Evolutionary conservation across 2,329 filamentous ascomycete species (phyloP).

Genomic region (Penicillium griseofulvum): DNA sequence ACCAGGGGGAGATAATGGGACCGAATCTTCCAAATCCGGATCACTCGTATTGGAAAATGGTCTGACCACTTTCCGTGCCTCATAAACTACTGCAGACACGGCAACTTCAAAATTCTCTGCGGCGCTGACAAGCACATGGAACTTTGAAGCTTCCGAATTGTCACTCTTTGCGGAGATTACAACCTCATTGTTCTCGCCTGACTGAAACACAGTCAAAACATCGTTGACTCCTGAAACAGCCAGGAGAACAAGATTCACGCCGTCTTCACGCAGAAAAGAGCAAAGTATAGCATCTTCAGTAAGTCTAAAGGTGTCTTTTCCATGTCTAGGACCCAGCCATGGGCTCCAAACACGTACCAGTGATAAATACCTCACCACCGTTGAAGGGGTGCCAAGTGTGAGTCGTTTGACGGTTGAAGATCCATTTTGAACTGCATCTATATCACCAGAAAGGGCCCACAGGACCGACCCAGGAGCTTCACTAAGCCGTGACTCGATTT

Average conservation of each 20-base stretch:
- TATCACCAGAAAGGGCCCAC: conserved; percentile 55
- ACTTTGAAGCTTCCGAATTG: conserved; percentile 52
- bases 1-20: conserved; percentile 33
- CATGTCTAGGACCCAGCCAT: conserved; percentile 88
- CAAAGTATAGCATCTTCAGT: conserved; percentile 76
- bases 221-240: conserved; percentile 73
- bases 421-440: conserved; percentile 54
- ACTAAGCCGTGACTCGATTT: conserved; percentile 36
- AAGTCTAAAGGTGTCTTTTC: conserved; percentile 62
- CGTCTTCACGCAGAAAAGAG: conserved; percentile 70
- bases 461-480: conserved; percentile 43
- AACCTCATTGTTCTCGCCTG: conserved; percentile 63
- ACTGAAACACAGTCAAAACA: conserved; percentile 67
- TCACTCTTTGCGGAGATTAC: conserved; percentile 72
- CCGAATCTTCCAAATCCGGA: conserved; percentile 15
- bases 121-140: conserved; percentile 67
- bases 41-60: conserved; percentile 23
- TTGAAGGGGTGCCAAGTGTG: conserved; percentile 63
- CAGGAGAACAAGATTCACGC: conserved; percentile 72
- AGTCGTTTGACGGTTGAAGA: conserved; percentile 58
- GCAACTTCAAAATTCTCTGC: conserved; percentile 72
- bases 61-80: conserved; percentile 67
- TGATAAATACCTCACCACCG: conserved; percentile 72
- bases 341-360: conserved; percentile 75
- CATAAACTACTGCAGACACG: conserved; percentile 79